Evolutionary conservation across 2,329 filamentous ascomycete genomes (phyloP), one percentile per base, ranked within the genome.

Genomic region (Fusarium mundagurra): DNA sequence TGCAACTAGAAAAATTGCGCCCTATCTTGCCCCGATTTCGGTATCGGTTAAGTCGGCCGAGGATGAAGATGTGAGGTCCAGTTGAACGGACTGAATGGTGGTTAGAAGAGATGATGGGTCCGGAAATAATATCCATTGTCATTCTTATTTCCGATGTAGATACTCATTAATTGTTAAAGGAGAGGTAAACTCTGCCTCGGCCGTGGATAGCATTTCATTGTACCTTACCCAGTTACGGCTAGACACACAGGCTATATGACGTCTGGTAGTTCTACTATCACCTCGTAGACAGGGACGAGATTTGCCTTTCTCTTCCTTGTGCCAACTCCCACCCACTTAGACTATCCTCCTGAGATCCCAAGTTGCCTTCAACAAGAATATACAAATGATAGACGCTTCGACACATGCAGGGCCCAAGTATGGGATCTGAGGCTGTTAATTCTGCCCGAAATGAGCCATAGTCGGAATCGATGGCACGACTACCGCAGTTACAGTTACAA

Each of bases 1-100:
- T 74, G 71, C 73, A 74, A 58, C 60, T 48, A 72, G 66, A 61
- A 59, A 71, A 61, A 54, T 33, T 41, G 58, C 61, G 41, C 38
- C 39, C n/a, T 39, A 44, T 29, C 20, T 60, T 18, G 55, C 57
- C 39, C 67, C 71, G 72, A 74, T 55, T 67, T 70, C 73, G 72
- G 72, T 73, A 50, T 65, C 69, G 63, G 70, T 47, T 39, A 41
- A 45, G 29, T 48, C 38, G 61, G 57, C 69, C 70, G 64, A 71
- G 51, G 58, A 53, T 36, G 53, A 51, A 50, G 39, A 48, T 48
- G 17, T 20, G 6, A 33, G 45, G 31, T 51, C 48, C 12, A 51
- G 31, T 51, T 14, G 9, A 48, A 45, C 11, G 24, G 31, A n/a
- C n/a, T 11, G 27, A 48, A 63, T 51, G 45, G 8, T 51, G 45